Conservation (phyloP, 345 rosid genomes). For the Linum lewisii region DNA sequence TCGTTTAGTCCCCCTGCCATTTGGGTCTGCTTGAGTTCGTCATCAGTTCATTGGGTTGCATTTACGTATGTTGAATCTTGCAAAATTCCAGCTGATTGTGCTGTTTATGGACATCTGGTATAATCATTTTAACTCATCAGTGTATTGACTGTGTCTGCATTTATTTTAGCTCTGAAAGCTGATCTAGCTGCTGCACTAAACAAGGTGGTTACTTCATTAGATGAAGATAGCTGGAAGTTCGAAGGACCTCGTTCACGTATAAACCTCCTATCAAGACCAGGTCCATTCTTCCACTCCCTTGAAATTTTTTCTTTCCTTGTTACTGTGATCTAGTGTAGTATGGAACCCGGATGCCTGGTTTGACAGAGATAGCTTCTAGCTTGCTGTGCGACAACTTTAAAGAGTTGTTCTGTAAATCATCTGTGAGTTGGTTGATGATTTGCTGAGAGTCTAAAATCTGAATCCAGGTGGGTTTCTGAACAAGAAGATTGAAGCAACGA, state of each 20-base stretch:
- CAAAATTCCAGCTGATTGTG: not conserved
- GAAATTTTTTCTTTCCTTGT: no score
- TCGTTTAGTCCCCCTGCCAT: no score
- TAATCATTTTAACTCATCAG: no score
- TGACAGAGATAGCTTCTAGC: no score
- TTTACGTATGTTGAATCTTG: not conserved
- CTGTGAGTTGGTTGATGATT: not conserved
- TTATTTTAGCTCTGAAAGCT: slow-evolving; percentile 51
- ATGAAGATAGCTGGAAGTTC: slow-evolving; percentile 89
- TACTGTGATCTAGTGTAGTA: not conserved
- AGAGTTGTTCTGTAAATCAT: no score
- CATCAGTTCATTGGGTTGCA: not conserved
- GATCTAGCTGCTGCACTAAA: slow-evolving; percentile 66
- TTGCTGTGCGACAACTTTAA: no score
- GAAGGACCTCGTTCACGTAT: slow-evolving; percentile 88
- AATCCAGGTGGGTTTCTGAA: slow-evolving; percentile 34
- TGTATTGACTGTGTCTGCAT: not conserved
- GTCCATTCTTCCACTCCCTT: slow-evolving; percentile 29
- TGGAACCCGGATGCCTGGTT: no score
- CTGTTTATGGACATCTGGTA: no score
- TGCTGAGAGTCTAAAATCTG: slow-evolving; percentile 2
- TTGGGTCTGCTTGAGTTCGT: not conserved
- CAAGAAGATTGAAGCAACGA: slow-evolving; percentile 28
- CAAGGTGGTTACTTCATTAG: slow-evolving; percentile 78
- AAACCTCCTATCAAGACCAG: slow-evolving; percentile 59